Base-by-base conservation (phyloP, 768 basidiomycete genomes). In the Amanita brunnescens region DNA sequence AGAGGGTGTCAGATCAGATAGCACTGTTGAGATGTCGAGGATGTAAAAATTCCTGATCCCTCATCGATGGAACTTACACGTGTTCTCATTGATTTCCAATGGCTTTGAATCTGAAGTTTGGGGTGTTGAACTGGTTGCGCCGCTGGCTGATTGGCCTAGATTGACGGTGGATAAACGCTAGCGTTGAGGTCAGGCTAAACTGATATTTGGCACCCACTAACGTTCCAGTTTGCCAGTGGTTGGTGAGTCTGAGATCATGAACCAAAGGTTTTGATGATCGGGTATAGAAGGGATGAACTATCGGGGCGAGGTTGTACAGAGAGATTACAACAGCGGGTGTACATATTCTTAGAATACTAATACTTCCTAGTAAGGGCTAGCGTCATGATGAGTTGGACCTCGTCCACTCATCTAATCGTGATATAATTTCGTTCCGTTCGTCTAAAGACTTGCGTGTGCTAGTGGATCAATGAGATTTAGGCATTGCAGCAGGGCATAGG, bases 381-480 rank as follows among this genome's bases (percentile, higher is more conserved):
- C 26, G n/a, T 30, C 9, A 6, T 14, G 13, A 4, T 39, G 13
- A 3, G n/a, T 43, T 35, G 20, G 41, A 20, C 24, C 24, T 44
- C 21, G 42, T 29, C 51, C 51, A 52, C 9, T 52, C 33, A 24
- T 52, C 51, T 16, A 52, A 32, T 18, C 30, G 33, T 45, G 51
- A 30, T 26, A 52, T 44, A 6, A 75, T 65, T 32, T 63, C 62
- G 21, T 61, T 60, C 51, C 64, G 74, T 51, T 77, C 71, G 33
- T 73, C 69, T 5, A 54, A 42, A 2, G 69, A 61, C 54, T 69
- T 70, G 6, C 64, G 66, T 2, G 62, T 64, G 44, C 72, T 75
- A 49, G 18, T 23, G 14, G 18, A 30, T n/a, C 23, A 10, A 13
- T 41, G 8, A 49, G 37, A n/a, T n/a, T n/a, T n/a, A n/a, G 23